Percentiles rank a stretch among this genome's conserved stretches.
Evolutionary conservation across 257 asterid genomes (phyloP).

Genomic region (Orobanche coerulescens): DNA sequence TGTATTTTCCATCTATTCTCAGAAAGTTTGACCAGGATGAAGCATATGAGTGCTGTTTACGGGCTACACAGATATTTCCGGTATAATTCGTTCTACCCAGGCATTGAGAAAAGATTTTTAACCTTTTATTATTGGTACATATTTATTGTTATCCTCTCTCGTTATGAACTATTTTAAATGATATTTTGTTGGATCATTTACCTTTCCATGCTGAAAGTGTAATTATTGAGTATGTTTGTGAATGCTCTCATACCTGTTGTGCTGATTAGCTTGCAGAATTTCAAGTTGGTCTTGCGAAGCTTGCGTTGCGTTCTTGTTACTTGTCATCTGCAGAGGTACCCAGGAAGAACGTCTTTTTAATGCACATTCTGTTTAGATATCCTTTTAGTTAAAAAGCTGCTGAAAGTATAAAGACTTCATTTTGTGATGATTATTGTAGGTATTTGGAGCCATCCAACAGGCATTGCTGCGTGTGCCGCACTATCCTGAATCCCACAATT

Average conservation of each 20-base stretch:
- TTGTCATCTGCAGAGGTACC: slow-evolving; percentile 82
- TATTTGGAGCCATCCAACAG: slow-evolving; percentile 77
- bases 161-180: not conserved
- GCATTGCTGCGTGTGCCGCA: slow-evolving; percentile 84
- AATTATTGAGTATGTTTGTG: slow-evolving; percentile 5
- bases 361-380: not conserved
- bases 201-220: not conserved
- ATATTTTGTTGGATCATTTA: slow-evolving; percentile 12
- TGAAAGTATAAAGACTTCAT: slow-evolving; percentile 9
- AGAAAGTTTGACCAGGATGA: slow-evolving; percentile 74
- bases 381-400: slow-evolving; percentile 4
- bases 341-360: not conserved
- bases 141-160: slow-evolving; percentile 7
- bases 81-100: slow-evolving; percentile 36
- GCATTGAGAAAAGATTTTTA: slow-evolving; percentile 2
- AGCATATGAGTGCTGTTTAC: slow-evolving; percentile 93
- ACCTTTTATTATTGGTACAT: not conserved
- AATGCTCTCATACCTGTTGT: slow-evolving; percentile 26
- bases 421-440: slow-evolving; percentile 38
- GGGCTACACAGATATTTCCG: slow-evolving; percentile 74
- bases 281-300: slow-evolving; percentile 88
- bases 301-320: slow-evolving; percentile 56
- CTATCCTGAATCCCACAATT: slow-evolving; percentile 86
- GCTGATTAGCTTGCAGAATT: slow-evolving; percentile 77
- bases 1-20: slow-evolving; percentile 25